Conservation (phyloP, 768 basidiomycete species). For the Baorangia bicolor region DNA sequence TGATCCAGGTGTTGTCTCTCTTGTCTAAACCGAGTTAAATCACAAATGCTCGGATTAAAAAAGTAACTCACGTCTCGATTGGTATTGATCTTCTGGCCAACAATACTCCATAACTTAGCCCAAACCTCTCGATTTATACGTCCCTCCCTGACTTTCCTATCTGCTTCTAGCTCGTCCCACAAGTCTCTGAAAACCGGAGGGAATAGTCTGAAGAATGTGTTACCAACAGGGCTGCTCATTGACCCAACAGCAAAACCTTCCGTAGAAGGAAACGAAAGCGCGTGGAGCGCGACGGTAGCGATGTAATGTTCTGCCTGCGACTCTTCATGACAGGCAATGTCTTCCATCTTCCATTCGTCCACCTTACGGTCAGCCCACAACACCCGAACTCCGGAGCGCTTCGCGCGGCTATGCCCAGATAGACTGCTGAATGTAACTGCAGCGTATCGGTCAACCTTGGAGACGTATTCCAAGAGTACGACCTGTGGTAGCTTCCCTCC, state of each 20-base stretch:
- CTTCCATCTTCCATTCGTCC: slow-evolving; percentile 78
- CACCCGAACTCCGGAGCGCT: slow-evolving; percentile 68
- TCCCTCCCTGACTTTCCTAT: slow-evolving; percentile 61
- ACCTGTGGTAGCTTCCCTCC: slow-evolving; percentile 79
- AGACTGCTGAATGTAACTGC: slow-evolving; percentile 64
- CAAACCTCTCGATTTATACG: slow-evolving; percentile 66
- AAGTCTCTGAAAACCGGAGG: slow-evolving; percentile 83
- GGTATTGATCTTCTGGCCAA: slow-evolving; percentile 56
- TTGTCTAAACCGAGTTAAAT: slow-evolving; percentile 16
- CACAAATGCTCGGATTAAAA: neutral
- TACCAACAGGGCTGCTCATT: slow-evolving; percentile 43
- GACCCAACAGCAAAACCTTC: slow-evolving; percentile 63
- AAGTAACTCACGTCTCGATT: slow-evolving; percentile 41
- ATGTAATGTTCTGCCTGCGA: slow-evolving; percentile 89
- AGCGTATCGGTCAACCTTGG: slow-evolving; percentile 72
- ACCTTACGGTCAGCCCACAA: slow-evolving; percentile 65
- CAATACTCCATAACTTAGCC: slow-evolving; percentile 61
- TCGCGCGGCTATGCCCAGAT: slow-evolving; percentile 72
- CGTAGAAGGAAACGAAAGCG: slow-evolving; percentile 60
- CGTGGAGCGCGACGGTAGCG: slow-evolving; percentile 81
- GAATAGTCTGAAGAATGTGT: slow-evolving; percentile 74
- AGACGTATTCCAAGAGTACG: slow-evolving; percentile 65
- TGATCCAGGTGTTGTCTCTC: slow-evolving; percentile 20
- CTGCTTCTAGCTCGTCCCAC: slow-evolving; percentile 84
- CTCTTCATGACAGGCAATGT: slow-evolving; percentile 76